These are phyloP conservation scores for Sequoia sempervirens DNA, from an alignment of 75 land plant genomes.

Conservation along the genomic window DNA sequence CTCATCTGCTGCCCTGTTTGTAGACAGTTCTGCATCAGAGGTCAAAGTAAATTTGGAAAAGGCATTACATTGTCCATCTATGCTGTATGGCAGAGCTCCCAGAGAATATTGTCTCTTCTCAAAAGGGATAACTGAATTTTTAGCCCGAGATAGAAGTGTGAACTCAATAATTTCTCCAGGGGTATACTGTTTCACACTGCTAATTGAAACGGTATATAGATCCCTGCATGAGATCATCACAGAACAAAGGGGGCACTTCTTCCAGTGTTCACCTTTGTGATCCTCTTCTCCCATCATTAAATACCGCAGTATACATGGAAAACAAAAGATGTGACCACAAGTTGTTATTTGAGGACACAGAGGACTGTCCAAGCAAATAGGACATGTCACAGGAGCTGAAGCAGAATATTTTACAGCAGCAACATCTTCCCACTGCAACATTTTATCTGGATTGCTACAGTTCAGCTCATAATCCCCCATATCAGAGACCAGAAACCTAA, in stretches of 20 bases:
- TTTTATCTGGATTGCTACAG: constrained; percentile 87
- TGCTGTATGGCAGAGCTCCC: constrained; percentile 17
- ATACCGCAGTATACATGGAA: constrained; percentile 82
- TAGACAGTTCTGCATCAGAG: too few species aligned
- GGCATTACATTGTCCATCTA: constrained; percentile 30
- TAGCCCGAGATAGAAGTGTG: constrained; percentile 74
- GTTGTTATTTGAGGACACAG: constrained; percentile 94
- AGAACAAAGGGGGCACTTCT: constrained; percentile 91
- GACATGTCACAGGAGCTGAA: constrained; percentile 71
- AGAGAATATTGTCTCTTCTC: constrained; percentile 27
- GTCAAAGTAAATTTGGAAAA: too few species aligned
- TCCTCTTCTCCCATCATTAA: constrained; percentile 61
- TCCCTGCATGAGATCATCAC: constrained; percentile 80
- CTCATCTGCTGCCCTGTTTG: too few species aligned
- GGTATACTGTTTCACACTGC: constrained; percentile 53
- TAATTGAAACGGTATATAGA: constrained; percentile 61
- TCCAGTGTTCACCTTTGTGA: constrained; percentile 58
- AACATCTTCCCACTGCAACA: constrained; percentile 92
- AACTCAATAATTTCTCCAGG: constrained; percentile 73
- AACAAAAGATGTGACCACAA: constrained; percentile 94
- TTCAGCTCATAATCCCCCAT: constrained; percentile 55
- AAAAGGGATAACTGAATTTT: constrained; percentile 58
- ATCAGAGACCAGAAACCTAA: constrained; percentile 82
- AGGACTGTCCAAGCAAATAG: constrained; percentile 91
- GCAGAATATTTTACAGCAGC: constrained; percentile 73